Evolutionary conservation across 108 stramenopile genomes (phyloP), one percentile per base, ranked within the genome.

Genomic region (Seminavis robusta): DNA sequence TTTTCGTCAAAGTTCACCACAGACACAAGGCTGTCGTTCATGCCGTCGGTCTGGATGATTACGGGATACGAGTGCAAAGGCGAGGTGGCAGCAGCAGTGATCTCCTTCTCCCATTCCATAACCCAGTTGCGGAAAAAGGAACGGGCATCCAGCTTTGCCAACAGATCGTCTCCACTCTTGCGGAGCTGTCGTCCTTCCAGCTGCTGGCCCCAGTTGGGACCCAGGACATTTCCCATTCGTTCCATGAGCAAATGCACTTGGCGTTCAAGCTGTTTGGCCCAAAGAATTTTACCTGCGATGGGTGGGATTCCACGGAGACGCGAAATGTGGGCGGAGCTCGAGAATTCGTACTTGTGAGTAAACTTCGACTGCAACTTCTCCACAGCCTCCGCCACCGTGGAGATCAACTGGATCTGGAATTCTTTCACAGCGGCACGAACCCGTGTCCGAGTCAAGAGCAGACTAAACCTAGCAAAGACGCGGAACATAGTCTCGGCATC

Each of bases 401-500:
- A 73, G 40, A 98, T 95, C 17, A 98, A 81, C 47, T 90, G 86
- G 33, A 92, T 72, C 58, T 97, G 95, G 59, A 95, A 97, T 76
- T 95, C 92, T 53, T 97, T 92, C 40, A 97, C 92, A 9, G 96
- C 95, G 6, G 77, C 76, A 11, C 94, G 89, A 9, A 98, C 88
- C 6, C 94, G 75, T 33, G 94, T 89, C 16, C 98, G 76, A 13
- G 90, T 77, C 62, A 98, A 62, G 51, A 98, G 85, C 13, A 94
- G 94, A 60, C 97, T 97, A 76, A 98, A 98, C 16, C 88, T 65
- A 5, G 84, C 83, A 62, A 98, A 97, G 17, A 95, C 94, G 3
- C 87, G 71, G 72, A 98, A 98, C 96, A 97, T 97, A 67, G 97
- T 97, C 67, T 97, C 98, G 40, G 98, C 97, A 52, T 94, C 92